These are phyloP conservation scores for Agaricus blazei DNA, from an alignment of 768 basidiomycete genomes.

Conservation along the genomic window DNA sequence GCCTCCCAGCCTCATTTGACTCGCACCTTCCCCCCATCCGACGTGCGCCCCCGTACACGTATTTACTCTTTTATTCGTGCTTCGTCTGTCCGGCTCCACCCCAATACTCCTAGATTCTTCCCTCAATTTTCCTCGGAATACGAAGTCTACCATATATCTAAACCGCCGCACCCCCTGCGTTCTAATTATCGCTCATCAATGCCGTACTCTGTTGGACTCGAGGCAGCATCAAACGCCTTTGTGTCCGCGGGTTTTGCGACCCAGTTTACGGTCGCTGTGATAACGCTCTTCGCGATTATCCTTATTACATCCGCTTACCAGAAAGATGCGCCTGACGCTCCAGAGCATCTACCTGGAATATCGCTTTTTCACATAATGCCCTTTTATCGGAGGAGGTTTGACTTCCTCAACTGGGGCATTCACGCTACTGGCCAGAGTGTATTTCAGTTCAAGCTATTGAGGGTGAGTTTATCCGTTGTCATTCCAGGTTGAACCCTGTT, in stretches of 20 bases:
- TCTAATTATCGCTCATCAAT: constrained; percentile 19
- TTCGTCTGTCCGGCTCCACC: constrained; percentile 6
- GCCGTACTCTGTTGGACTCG: constrained; percentile 48
- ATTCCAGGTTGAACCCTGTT: neutral
- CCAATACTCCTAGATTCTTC: constrained; percentile 19
- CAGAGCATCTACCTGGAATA: constrained; percentile 52
- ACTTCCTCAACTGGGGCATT: constrained; percentile 72
- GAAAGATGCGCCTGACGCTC: constrained; percentile 45
- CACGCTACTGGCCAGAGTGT: constrained; percentile 57
- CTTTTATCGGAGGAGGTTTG: constrained; percentile 66
- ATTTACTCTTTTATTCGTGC: neutral
- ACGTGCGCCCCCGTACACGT: neutral
- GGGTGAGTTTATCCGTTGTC: constrained; percentile 36
- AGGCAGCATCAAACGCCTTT: constrained; percentile 43
- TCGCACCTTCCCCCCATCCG: neutral
- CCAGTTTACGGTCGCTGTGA: constrained; percentile 42
- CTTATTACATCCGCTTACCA: constrained; percentile 40
- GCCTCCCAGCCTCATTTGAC: constrained; percentile 9
- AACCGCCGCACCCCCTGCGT: constrained; percentile 19
- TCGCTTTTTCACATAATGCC: constrained; percentile 54
- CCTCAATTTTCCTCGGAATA: constrained; percentile 11
- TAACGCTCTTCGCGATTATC: constrained; percentile 42
- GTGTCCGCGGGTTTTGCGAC: constrained; percentile 45
- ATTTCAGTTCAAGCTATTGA: constrained; percentile 67
- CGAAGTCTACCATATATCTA: constrained; percentile 16